Evolutionary conservation across 441 rosid species (phyloP).

Genomic region (Gossypium gossypioides): DNA sequence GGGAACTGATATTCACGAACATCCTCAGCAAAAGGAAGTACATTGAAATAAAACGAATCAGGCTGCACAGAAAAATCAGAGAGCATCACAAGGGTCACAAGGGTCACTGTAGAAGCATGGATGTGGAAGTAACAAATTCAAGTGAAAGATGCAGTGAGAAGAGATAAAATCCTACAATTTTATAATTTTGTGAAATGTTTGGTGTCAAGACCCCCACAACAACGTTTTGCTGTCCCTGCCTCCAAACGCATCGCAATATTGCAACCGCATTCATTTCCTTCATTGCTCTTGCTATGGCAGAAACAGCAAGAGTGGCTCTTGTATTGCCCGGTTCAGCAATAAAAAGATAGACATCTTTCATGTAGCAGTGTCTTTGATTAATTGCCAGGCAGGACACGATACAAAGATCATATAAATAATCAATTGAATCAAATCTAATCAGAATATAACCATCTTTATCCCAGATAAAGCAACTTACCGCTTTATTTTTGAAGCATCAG

Average conservation of each 20-base stretch:
- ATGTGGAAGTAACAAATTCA: conserved; percentile 5
- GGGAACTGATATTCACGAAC: conserved; percentile 84
- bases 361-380: conserved; percentile 62
- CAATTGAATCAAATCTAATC: conserved; percentile 3
- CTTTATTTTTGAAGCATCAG: conserved; percentile 57
- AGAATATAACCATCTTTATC: not conserved
- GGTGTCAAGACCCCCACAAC: conserved; percentile 79
- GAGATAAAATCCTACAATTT: conserved; percentile 40
- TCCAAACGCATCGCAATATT: conserved; percentile 90
- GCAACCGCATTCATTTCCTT: conserved; percentile 67
- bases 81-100: conserved; percentile 10
- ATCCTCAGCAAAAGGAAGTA: conserved; percentile 84
- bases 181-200: conserved; percentile 52
- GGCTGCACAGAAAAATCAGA: conserved; percentile 40
- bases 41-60: conserved; percentile 82
- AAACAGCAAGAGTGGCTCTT: conserved; percentile 53
- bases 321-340: conserved; percentile 73
- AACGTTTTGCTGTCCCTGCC: conserved; percentile 67
- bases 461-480: conserved; percentile 33
- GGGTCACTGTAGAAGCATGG: conserved; percentile 11
- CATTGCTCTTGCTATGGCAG: conserved; percentile 92
- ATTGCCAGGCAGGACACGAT: conserved; percentile 18
- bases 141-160: conserved; percentile 6
- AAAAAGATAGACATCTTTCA: conserved; percentile 79
- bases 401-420: not conserved